A percentile compares a stretch with the other conserved stretches of the same genome.
phyloP scores from a whole-genome alignment of 768 basidiomycete species.

The Tylopilus felleus region DNA sequence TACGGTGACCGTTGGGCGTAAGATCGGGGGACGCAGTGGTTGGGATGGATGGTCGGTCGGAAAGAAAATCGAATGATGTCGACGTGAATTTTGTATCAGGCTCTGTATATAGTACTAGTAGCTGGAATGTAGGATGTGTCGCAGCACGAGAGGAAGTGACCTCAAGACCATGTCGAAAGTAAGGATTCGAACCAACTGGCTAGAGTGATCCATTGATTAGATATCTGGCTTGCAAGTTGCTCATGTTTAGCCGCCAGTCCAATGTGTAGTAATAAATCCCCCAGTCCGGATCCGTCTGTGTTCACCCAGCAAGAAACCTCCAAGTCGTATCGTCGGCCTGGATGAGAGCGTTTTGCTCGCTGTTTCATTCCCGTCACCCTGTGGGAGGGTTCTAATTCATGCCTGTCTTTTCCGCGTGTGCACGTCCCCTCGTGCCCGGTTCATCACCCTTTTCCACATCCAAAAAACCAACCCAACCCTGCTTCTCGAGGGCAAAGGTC shows the following conservation, averaged over 20 bases:
- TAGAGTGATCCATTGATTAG: too few species aligned
- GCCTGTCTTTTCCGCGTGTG: constrained; percentile 6
- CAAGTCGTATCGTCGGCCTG: constrained; percentile 2
- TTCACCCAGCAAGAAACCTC: constrained; percentile 9
- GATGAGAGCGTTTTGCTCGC: background rate
- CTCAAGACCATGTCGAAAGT: too few species aligned
- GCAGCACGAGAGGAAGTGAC: too few species aligned
- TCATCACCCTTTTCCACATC: constrained; percentile 15
- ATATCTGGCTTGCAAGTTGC: too few species aligned
- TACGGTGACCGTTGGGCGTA: constrained; percentile 11
- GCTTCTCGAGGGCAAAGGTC: constrained; percentile 11
- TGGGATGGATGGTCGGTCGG: constrained; percentile 44
- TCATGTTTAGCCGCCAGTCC: too few species aligned
- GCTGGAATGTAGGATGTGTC: too few species aligned
- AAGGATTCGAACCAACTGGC: too few species aligned
- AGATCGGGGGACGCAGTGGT: constrained; percentile 42
- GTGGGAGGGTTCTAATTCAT: constrained; percentile 5
- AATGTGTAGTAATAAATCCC: constrained; percentile 25
- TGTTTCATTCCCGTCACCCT: constrained; percentile 23
- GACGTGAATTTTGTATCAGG: too few species aligned
- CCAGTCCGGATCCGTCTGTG: background rate
- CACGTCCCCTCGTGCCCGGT: constrained; percentile 11
- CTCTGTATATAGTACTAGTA: too few species aligned
- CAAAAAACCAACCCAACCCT: background rate
- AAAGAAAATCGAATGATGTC: constrained; percentile 1